Conservation (phyloP, 139 green algal species). For the Pycnococcus provasolii region DNA sequence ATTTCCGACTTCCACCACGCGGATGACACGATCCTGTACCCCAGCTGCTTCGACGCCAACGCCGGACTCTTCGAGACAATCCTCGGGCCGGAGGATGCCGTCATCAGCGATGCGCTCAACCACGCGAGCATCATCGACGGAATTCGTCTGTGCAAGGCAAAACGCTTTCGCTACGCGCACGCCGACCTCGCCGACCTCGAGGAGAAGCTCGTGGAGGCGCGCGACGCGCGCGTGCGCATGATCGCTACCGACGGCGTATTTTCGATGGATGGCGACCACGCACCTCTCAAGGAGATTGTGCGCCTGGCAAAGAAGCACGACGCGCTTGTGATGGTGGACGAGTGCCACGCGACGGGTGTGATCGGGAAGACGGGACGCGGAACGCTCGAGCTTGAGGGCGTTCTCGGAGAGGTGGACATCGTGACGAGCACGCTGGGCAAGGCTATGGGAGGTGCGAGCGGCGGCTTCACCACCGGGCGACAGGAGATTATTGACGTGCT, state of each 20-base stretch:
- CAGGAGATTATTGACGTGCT: constrained; percentile 43
- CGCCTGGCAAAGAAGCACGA: constrained; percentile 40
- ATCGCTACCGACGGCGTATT: constrained; percentile 57
- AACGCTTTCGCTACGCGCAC: constrained; percentile 24
- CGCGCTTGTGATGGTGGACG: constrained; percentile 43
- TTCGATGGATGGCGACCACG: constrained; percentile 54
- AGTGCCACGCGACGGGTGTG: constrained; percentile 56
- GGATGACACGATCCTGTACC: constrained; percentile 54
- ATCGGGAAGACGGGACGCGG: constrained; percentile 46
- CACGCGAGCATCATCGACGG: constrained; percentile 66
- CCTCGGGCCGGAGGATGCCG: constrained; percentile 45
- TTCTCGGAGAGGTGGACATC: constrained; percentile 50
- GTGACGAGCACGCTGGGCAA: constrained; percentile 63
- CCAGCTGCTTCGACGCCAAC: constrained; percentile 60
- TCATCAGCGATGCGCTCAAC: constrained; percentile 58
- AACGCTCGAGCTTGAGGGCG: constrained; percentile 45
- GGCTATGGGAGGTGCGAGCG: constrained; percentile 51
- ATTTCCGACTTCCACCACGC: constrained; percentile 45
- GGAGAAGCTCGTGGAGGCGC: constrained; percentile 20
- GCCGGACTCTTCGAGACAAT: constrained; percentile 59
- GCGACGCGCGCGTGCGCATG: constrained; percentile 36
- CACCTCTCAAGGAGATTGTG: constrained; percentile 37
- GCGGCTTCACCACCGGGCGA: constrained; percentile 48
- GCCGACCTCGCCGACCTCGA: constrained; percentile 31
- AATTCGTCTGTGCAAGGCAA: constrained; percentile 54